Conservation (phyloP, 106 monocot genomes). For the Dactylorhiza incarnata region DNA sequence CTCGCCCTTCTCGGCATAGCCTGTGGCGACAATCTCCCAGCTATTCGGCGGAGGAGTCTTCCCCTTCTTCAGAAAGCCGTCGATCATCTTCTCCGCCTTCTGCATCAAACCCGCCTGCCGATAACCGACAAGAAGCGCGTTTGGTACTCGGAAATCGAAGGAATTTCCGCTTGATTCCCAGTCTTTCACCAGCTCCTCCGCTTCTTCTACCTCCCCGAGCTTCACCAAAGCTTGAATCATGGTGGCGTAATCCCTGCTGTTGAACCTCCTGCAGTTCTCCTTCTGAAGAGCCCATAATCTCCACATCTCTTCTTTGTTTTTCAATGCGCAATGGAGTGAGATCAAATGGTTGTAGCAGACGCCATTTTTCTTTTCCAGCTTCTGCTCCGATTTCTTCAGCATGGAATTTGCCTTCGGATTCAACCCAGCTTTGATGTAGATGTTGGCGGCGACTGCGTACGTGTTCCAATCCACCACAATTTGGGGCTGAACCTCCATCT, state of each 20-base stretch:
- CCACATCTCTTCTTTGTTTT: conserved; percentile 45
- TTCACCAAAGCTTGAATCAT: conserved; percentile 63
- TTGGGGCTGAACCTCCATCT: conserved; percentile 73
- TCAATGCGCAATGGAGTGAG: conserved; percentile 42
- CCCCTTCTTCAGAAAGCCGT: conserved; percentile 41
- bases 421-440: conserved; percentile 47
- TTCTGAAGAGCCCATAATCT: conserved; percentile 70
- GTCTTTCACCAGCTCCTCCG: conserved; percentile 52
- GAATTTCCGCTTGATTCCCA: conserved; percentile 55
- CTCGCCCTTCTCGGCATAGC: conserved; percentile 46
- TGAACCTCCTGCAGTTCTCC: conserved; percentile 32
- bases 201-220: conserved; percentile 55
- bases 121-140: conserved; percentile 52
- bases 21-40: conserved; percentile 61
- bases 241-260: conserved; percentile 56
- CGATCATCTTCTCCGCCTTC: conserved; percentile 64
- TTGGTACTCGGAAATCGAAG: conserved; percentile 61
- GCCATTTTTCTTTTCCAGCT: conserved; percentile 28
- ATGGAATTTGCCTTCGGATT: conserved; percentile 35
- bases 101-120: conserved; percentile 44
- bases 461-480: conserved; percentile 84
- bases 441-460: conserved; percentile 56
- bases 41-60: conserved; percentile 41
- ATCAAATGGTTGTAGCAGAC: conserved; percentile 65
- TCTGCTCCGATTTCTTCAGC: conserved; percentile 59